Evolutionary conservation across 495 filamentous ascomycete genomes (phyloP), one percentile per base, ranked within the genome.

Genomic region (Trichoderma erinaceum): DNA sequence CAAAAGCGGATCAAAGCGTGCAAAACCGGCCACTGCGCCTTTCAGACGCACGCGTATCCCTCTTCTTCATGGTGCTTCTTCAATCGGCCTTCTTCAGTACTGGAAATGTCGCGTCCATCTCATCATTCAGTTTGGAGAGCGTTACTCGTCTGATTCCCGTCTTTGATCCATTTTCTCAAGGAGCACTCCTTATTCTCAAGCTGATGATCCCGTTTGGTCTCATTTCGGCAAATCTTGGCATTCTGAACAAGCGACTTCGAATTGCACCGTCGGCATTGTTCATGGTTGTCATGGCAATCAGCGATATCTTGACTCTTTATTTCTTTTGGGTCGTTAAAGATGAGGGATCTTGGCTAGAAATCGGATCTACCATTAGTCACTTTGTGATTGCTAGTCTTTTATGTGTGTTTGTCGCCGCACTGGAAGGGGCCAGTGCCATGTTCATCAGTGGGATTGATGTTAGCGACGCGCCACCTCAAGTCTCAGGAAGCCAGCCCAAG

Each of bases 241-340:
- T 98, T 50, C 85, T 99, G n/a, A 98, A 97, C 77, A 87, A 87
- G 66, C 79, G 89, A 5, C 80, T 98, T 3, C 89, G 91, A 44
- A 88, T 98, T 0, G 89, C 91, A 5, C 87, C 88, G 11, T 91
- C 90, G 27, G 92, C 91, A 21, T 81, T 99, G 27, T 97, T 97
- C 80, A 97, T 97, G 92, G 77, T 96, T 1, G 92, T 96, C 56
- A 97, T 97, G 88, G 89, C 92, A 18, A 85, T 96, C 63, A 91
- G 91, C 65, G 96, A 99, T 76, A 87, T 97, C 61, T 82, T 98
- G 73, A 98, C 96, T 5, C 82, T 99, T 67, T 92, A 95, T 76
- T 99, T 99, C 83, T 99, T 99, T 78, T 99, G 89, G 85, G 89
- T 97, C 75, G 96, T 99, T 8, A 88, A 88, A 67, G 96, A 99